A percentile compares a stretch with the other conserved stretches of the same genome.
phyloP scores from a whole-genome alignment of 2,329 filamentous ascomycete genomes.

The Trichoderma guizhouense region DNA sequence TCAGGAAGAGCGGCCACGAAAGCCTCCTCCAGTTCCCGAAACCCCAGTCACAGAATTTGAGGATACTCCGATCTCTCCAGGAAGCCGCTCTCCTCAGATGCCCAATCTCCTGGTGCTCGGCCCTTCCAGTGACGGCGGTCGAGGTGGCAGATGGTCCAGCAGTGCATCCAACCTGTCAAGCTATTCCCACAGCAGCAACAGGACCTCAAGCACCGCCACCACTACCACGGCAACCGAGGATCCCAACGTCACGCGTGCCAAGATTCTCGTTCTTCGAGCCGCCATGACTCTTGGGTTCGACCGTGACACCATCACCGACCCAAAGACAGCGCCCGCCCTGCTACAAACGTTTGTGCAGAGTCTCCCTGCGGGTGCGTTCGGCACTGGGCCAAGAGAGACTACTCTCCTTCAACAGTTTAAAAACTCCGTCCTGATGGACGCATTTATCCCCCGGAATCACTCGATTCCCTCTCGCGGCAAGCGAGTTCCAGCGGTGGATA shows the following conservation, averaged over 20 bases:
- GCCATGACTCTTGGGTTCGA: constrained; percentile 81
- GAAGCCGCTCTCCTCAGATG: constrained; percentile 69
- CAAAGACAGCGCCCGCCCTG: constrained; percentile 47
- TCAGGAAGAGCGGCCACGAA: constrained; percentile 48
- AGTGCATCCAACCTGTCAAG: constrained; percentile 74
- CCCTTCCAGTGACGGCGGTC: constrained; percentile 56
- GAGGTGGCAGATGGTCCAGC: constrained; percentile 75
- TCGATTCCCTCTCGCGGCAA: constrained; percentile 51
- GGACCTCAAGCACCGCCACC: constrained; percentile 69
- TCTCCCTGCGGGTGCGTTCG: constrained; percentile 75
- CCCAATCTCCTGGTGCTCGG: constrained; percentile 88
- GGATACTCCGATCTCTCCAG: constrained; percentile 79
- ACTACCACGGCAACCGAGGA: constrained; percentile 69
- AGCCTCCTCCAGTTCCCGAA: constrained; percentile 62
- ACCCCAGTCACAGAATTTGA: constrained; percentile 95
- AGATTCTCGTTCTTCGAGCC: constrained; percentile 76
- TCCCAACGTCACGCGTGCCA: constrained; percentile 71
- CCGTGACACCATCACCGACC: constrained; percentile 50
- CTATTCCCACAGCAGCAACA: constrained; percentile 68
- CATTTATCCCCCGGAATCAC: constrained; percentile 46
- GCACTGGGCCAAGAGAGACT: constrained; percentile 65
- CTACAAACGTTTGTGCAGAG: constrained; percentile 74
- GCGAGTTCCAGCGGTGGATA: constrained; percentile 65
- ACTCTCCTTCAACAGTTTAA: constrained; percentile 76
- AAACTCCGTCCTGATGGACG: constrained; percentile 71